Conservation (phyloP, 2,329 filamentous ascomycete species). For the Sclerotinia subarctica region DNA sequence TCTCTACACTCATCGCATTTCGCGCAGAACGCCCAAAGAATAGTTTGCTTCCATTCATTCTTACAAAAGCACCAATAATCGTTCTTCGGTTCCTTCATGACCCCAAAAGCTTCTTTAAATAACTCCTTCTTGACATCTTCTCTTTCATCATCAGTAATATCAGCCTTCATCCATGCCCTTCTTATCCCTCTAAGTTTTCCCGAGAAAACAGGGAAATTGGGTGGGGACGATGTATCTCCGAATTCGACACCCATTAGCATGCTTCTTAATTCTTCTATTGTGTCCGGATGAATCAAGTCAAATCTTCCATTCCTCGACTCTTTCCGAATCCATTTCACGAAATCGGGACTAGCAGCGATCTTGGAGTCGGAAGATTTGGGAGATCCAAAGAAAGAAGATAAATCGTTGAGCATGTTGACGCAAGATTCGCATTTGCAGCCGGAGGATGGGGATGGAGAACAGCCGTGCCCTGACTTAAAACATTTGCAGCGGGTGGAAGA, state of each 20-base stretch:
- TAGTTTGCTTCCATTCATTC: neutral
- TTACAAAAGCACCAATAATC: slow-evolving; percentile 16
- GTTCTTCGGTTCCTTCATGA: neutral
- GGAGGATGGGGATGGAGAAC: neutral
- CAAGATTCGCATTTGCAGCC: slow-evolving; percentile 13
- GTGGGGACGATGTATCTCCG: neutral
- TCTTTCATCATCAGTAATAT: neutral
- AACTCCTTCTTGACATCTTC: neutral
- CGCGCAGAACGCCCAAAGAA: neutral
- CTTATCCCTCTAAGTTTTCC: neutral
- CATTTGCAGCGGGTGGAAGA: neutral
- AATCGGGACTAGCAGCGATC: neutral
- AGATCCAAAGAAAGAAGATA: slow-evolving; percentile 1
- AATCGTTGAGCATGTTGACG: slow-evolving; percentile 13
- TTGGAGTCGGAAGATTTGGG: neutral
- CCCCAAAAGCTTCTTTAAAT: slow-evolving; percentile 8
- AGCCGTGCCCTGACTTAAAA: slow-evolving; percentile 9
- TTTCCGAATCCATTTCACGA: slow-evolving; percentile 15
- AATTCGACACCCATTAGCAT: slow-evolving; percentile 8
- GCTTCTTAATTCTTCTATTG: slow-evolving; percentile 4
- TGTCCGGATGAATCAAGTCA: neutral
- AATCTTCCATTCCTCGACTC: slow-evolving; percentile 10
- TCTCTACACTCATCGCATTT: slow-evolving; percentile 8
- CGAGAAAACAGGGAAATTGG: neutral
- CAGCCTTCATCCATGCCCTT: neutral